Percentiles rank a stretch among this genome's conserved stretches.
Conservation (phyloP, 139 green algal species). For the Yamagishiella unicocca region DNA sequence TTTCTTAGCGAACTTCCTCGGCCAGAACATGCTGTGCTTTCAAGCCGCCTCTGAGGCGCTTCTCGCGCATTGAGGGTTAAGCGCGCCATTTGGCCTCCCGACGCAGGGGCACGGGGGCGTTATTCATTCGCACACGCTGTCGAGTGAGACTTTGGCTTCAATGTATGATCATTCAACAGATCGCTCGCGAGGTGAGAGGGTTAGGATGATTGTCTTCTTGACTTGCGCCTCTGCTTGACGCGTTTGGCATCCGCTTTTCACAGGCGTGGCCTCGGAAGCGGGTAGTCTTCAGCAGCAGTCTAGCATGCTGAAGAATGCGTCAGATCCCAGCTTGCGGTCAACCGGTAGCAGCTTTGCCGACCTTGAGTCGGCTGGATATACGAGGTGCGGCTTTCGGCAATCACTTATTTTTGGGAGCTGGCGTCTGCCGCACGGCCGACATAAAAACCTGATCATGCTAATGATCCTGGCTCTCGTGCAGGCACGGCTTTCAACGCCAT, state of each 20-base stretch:
- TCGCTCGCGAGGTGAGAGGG: conserved; percentile 28
- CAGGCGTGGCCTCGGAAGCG: conserved; percentile 31
- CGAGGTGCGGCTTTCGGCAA: conserved; percentile 9
- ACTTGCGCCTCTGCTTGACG: too few relatives aligned
- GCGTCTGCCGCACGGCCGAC: too few relatives aligned
- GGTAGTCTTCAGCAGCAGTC: conserved; percentile 40
- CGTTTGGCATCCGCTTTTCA: background rate
- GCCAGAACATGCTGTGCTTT: background rate
- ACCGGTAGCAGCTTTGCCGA: conserved; percentile 27
- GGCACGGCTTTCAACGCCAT: conserved; percentile 11
- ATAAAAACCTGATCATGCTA: too few relatives aligned
- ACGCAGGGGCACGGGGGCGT: conserved; percentile 6
- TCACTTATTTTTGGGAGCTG: too few relatives aligned
- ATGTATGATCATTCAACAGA: conserved; percentile 47
- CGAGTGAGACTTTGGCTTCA: conserved; percentile 29
- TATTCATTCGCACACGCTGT: conserved; percentile 26
- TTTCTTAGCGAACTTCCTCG: too few relatives aligned
- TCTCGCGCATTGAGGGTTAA: background rate
- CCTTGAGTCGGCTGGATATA: conserved; percentile 8
- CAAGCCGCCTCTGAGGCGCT: background rate
- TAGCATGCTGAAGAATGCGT: conserved; percentile 40
- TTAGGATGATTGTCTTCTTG: too few relatives aligned
- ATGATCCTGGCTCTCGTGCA: too few relatives aligned
- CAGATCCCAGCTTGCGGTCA: conserved; percentile 37
- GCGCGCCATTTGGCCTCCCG: background rate